Base-by-base conservation (phyloP, 805 yeast species). In the Yarrowia divulgata region DNA sequence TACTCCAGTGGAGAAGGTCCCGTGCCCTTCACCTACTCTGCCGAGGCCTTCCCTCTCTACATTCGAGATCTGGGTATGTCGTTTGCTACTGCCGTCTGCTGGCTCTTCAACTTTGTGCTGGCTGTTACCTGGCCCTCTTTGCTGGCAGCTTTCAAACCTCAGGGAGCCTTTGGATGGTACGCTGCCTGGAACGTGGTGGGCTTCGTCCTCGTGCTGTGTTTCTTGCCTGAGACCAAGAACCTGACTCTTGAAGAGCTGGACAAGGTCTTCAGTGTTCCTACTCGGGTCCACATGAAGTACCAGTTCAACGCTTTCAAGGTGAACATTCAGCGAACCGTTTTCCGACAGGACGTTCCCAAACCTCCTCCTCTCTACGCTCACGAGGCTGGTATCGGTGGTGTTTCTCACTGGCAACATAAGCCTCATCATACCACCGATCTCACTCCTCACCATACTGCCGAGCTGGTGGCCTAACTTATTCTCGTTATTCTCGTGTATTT, bases 1-100 rank as follows among this genome's bases (percentile, higher is more conserved):
- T 91, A 91, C 79, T 90, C 96, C 0, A 86, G 90, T 3, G 94
- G 96, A 69, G 91, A 90, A 77, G 97, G 97, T 54, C 96, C 95
- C 14, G 95, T 91, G 55, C 96, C 97, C 3, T 91, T 91, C 80
- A 89, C 95, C 1, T 90, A 91, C 76, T 88, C 93, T 32, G 96
- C 97, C 10, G 97, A 91, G 78, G 90, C 89, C 74, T 85, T 89
- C 81, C 91, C 94, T 71, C 81, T 90, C 74, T 89, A 89, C 75
- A 85, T 90, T 71, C 86, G 96, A 79, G 93, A 91, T 73, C 79
- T 90, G 67, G 93, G 94, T 68, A 89, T 91, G 88, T 87, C 93
- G 2, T 81, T 88, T 72, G 94, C 93, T 37, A 88, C 93, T 39
- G 91, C 91, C 32, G 73, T 75, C 13, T 70, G 75, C 23, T 84